These are phyloP conservation scores for Moesziomyces globuligerus DNA, from an alignment of 1,284 basidiomycete species.

Conservation along the genomic window DNA sequence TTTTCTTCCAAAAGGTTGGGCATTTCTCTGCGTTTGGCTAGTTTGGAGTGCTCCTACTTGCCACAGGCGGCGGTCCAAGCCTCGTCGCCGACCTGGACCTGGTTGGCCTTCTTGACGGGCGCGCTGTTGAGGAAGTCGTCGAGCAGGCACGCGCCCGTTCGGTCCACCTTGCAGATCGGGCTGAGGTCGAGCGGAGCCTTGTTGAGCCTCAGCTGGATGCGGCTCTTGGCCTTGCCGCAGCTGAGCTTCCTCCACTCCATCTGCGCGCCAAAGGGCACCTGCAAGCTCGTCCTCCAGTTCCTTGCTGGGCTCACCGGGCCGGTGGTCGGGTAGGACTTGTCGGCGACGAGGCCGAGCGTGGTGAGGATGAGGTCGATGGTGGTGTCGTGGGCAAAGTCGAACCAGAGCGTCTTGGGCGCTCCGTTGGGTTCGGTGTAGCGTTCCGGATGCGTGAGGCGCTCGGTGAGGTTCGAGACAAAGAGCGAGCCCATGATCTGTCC, in stretches of 20 bases:
- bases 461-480: constrained; percentile 70
- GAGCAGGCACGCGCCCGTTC: constrained; percentile 21
- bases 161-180: constrained; percentile 17
- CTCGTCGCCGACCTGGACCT: constrained; percentile 17
- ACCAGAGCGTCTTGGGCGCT: constrained; percentile 14
- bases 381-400: constrained; percentile 72
- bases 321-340: constrained; percentile 41
- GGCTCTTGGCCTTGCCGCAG: constrained; percentile 68
- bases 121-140: constrained; percentile 10
- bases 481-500: constrained; percentile 70
- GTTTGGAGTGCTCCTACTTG: neutral
- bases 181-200: constrained; percentile 67
- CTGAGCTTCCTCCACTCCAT: constrained; percentile 71
- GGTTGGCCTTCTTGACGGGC: constrained; percentile 21
- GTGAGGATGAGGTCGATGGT: constrained; percentile 71
- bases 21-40: too few relatives aligned
- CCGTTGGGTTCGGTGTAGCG: constrained; percentile 20
- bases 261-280: constrained; percentile 71
- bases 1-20: too few relatives aligned
- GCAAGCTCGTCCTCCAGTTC: constrained; percentile 68
- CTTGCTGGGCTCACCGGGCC: constrained; percentile 67
- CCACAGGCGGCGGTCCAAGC: constrained; percentile 35
- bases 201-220: constrained; percentile 71
- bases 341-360: constrained; percentile 69
- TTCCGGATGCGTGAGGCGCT: constrained; percentile 63